phyloP scores from a whole-genome alignment of 306 rosid genomes.

The Gynostemma pentaphyllum region DNA sequence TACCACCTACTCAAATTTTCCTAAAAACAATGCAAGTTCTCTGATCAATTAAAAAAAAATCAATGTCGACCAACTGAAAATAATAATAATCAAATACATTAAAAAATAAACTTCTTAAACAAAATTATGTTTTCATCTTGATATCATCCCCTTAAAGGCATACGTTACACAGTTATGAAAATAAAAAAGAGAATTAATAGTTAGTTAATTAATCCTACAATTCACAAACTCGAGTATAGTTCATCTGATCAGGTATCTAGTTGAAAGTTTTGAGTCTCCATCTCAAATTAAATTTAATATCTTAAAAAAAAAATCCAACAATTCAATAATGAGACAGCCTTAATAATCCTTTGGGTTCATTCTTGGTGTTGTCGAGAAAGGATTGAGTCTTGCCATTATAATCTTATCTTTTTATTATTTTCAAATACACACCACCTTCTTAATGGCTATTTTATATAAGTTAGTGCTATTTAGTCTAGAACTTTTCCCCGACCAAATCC shows the following conservation, averaged over 20 bases:
- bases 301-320: not conserved
- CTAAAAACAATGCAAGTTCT: no score
- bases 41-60: no score
- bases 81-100: no score
- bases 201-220: not conserved
- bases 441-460: not conserved
- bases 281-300: not conserved
- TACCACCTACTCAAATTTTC: no score
- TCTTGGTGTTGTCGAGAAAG: not conserved
- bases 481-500: not conserved
- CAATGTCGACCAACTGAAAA: no score
- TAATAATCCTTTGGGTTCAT: not conserved
- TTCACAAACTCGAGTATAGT: no score
- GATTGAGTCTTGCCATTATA: conserved; percentile 1
- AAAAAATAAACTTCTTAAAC: no score
- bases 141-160: no score
- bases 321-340: not conserved
- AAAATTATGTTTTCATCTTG: no score
- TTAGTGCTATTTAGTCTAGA: no score
- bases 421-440: not conserved
- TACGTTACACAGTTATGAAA: not conserved
- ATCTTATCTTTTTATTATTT: not conserved
- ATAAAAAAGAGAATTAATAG: not conserved
- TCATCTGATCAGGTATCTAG: no score
- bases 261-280: no score